Percentiles rank a stretch among this genome's conserved stretches.
Conservation (phyloP, 2,329 filamentous ascomycete genomes). For the Pseudodiploospora longispora region DNA sequence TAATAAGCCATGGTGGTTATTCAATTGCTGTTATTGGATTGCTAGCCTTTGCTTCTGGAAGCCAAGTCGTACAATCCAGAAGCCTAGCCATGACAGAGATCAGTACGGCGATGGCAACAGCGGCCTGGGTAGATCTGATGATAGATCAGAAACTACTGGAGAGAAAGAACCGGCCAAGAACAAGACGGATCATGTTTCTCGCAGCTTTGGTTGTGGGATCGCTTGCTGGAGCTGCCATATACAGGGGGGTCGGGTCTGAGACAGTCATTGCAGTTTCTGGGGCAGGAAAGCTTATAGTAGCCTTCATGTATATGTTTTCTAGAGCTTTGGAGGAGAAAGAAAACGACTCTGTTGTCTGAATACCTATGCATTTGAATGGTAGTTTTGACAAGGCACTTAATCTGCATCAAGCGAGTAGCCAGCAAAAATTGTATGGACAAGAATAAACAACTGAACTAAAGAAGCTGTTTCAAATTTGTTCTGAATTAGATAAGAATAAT, state of each 20-base stretch:
- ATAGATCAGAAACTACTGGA: constrained; percentile 45
- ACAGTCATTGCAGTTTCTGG: constrained; percentile 17
- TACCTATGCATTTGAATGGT: not conserved
- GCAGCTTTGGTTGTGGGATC: constrained; percentile 37
- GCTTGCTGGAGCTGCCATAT: constrained; percentile 44
- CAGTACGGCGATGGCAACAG: constrained; percentile 56
- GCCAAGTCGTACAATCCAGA: constrained; percentile 50
- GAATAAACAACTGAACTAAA: no score
- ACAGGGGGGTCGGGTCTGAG: constrained; percentile 14
- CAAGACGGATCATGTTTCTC: constrained; percentile 43
- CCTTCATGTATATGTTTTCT: constrained; percentile 14
- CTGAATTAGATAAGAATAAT: no score
- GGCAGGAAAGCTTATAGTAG: constrained; percentile 17
- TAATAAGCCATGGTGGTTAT: constrained; percentile 23
- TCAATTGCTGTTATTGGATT: constrained; percentile 40
- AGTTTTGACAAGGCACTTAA: not conserved
- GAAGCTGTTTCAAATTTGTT: no score
- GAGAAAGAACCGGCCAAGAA: constrained; percentile 39
- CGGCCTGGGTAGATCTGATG: constrained; percentile 52
- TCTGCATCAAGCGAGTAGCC: no score
- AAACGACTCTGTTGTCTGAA: constrained; percentile 6
- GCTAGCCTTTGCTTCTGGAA: constrained; percentile 47
- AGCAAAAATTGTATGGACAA: no score
- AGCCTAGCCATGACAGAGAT: constrained; percentile 51
- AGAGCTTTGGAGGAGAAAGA: constrained; percentile 9